phyloP scores from a whole-genome alignment of 257 asterid genomes.

The Solanum ossicruentum region DNA sequence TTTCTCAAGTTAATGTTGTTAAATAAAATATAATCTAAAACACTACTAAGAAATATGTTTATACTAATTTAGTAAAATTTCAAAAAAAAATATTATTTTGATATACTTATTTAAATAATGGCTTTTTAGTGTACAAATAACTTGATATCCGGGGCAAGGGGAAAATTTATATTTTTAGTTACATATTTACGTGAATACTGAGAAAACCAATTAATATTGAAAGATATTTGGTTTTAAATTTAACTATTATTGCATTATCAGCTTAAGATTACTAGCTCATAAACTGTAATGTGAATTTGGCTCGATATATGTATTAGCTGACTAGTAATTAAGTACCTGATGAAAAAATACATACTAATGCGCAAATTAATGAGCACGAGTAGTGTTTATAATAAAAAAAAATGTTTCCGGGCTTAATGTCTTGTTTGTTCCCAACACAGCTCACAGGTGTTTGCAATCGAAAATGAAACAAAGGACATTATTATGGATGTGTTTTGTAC shows the following conservation, averaged over 20 bases:
- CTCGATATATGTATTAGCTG: not conserved
- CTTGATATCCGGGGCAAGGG: not conserved
- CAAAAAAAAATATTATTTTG: no score
- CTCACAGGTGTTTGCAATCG: not conserved
- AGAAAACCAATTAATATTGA: not conserved
- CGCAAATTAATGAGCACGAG: not conserved
- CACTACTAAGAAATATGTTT: no score
- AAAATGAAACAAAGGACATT: not conserved
- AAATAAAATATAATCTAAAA: no score
- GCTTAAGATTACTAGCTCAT: not conserved
- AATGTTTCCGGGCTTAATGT: not conserved
- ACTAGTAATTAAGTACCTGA: not conserved
- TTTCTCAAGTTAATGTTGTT: no score
- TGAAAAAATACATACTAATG: not conserved
- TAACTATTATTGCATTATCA: not conserved
- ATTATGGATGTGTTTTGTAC: not conserved
- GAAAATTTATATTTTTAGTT: not conserved
- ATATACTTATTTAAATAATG: no score
- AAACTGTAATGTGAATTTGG: not conserved
- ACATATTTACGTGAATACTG: not conserved
- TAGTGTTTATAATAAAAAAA: no score
- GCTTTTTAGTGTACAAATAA: not conserved
- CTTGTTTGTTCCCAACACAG: not conserved
- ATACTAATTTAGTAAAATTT: no score
- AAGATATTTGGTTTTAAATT: not conserved